Evolutionary conservation across 2,329 filamentous ascomycete genomes (phyloP), one percentile per base, ranked within the genome.

Genomic region (Spiromastix sp.): DNA sequence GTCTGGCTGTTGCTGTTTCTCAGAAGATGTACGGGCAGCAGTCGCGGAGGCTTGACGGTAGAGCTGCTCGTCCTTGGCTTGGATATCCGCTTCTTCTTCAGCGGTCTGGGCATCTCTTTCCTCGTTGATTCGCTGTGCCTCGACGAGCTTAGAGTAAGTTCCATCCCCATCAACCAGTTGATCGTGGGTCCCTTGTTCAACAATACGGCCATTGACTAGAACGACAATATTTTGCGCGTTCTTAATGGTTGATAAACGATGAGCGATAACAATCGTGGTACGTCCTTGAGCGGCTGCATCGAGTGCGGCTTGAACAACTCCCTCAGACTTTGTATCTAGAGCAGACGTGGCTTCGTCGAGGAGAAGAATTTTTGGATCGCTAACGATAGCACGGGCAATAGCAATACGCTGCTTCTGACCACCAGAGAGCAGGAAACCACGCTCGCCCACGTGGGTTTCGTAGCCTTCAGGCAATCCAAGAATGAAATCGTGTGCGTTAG

Each of bases 321-420:
- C 86, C 62, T 98, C 91, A 1, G 85, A 93, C 54, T 91, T 89
- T 15, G 89, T 94, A 52, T 98, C 91, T 1, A 98, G 71, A 3
- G 86, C 86, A 24, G 83, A 91, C 0, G 91, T 98, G 4, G 91
- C 91, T 59, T 98, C 91, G 46, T 98, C 91, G 4, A 98, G 77
- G 0, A 98, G 72, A 1, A 98, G 70, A 50, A 98, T 79, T 64
- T 87, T 93, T 1, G 89, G 89, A 48, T 95, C 83, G 12, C 82
- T 89, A 19, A 95, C 85, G 38, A 95, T 75, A 25, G 87, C 87
- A 51, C 86, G 73, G 5, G 89, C 86, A 58, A 96, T 95, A 9
- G 89, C 87, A 52, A 96, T 93, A 48, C 91, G 84, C 61, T 96
- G 91, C 59, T 95, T 94, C 61, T 98, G 91, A 22, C 91, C 91